Evolutionary conservation across 495 filamentous ascomycete genomes (phyloP).

Genomic region (Daldinia childiae): DNA sequence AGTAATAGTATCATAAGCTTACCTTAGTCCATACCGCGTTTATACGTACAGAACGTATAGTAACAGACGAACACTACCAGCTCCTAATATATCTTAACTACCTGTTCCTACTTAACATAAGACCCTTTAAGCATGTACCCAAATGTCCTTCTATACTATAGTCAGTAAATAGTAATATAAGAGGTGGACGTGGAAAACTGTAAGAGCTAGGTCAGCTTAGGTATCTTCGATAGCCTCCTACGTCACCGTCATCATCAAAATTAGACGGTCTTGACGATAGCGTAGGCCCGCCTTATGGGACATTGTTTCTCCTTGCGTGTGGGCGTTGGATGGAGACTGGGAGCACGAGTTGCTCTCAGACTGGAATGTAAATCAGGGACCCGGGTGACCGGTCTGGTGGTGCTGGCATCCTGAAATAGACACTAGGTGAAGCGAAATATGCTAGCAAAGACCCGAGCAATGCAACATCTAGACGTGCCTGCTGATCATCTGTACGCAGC

Average conservation of each 20-base stretch:
- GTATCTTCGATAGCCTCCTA: constrained; percentile 24
- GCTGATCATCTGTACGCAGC: constrained; percentile 37
- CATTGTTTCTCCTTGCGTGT: constrained; percentile 30
- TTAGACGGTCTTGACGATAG: neutral
- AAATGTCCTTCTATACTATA: neutral
- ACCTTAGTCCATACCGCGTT: neutral
- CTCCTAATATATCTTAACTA: neutral
- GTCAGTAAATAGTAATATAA: neutral
- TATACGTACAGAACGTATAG: no score
- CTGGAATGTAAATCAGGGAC: constrained; percentile 32
- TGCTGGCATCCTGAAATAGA: constrained; percentile 36
- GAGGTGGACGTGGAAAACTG: neutral
- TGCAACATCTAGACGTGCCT: constrained; percentile 43
- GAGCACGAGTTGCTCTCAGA: constrained; percentile 13
- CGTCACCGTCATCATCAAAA: constrained; percentile 12
- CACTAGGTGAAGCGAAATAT: constrained; percentile 37
- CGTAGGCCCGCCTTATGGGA: constrained; percentile 4
- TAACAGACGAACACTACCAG: no score
- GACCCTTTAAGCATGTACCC: neutral
- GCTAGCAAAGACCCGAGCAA: constrained; percentile 39
- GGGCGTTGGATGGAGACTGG: constrained; percentile 12
- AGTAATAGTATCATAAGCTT: neutral
- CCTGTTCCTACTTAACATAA: neutral
- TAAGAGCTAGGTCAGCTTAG: neutral
- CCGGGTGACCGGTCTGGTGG: constrained; percentile 17